A percentile compares a stretch with the other conserved stretches of the same genome.
Evolutionary conservation across 352 stramenopile species (phyloP).

Genomic region (Pythium sp.): DNA sequence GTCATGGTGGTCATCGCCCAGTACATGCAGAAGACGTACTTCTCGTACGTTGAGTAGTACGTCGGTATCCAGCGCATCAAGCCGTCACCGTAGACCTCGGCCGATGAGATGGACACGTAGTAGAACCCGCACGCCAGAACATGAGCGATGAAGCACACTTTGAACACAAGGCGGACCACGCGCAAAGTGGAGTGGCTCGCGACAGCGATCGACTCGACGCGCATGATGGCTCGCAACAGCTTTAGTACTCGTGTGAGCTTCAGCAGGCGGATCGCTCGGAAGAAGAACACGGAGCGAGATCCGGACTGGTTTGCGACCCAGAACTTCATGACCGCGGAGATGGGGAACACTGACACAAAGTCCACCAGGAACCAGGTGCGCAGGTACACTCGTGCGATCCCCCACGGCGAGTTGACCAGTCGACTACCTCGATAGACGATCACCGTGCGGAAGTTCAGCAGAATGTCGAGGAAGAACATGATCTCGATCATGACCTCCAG

Average conservation of each 20-base stretch:
- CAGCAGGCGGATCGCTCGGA: slow-evolving; percentile 71
- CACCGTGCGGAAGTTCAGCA: slow-evolving; percentile 54
- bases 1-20: slow-evolving; percentile 82
- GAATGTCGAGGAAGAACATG: slow-evolving; percentile 52
- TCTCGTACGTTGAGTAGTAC: slow-evolving; percentile 34
- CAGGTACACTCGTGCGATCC: slow-evolving; percentile 50
- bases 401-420: slow-evolving; percentile 20
- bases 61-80: slow-evolving; percentile 27
- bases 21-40: slow-evolving; percentile 75
- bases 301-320: slow-evolving; percentile 11
- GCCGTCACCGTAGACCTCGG: slow-evolving; percentile 27
- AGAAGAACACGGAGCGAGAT: slow-evolving; percentile 42
- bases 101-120: slow-evolving; percentile 40
- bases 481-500: slow-evolving; percentile 48
- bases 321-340: slow-evolving; percentile 32
- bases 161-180: slow-evolving; percentile 52
- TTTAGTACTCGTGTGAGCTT: slow-evolving; percentile 88
- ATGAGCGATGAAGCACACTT: slow-evolving; percentile 66
- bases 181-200: slow-evolving; percentile 51
- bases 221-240: slow-evolving; percentile 65
- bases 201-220: slow-evolving; percentile 44
- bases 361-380: slow-evolving; percentile 73
- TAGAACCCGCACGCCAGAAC: slow-evolving; percentile 64
- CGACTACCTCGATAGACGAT: slow-evolving; percentile 36
- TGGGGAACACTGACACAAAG: slow-evolving; percentile 57